Conservation (phyloP, 2,329 filamentous ascomycete species). For the Neurospora crassa region DNA sequence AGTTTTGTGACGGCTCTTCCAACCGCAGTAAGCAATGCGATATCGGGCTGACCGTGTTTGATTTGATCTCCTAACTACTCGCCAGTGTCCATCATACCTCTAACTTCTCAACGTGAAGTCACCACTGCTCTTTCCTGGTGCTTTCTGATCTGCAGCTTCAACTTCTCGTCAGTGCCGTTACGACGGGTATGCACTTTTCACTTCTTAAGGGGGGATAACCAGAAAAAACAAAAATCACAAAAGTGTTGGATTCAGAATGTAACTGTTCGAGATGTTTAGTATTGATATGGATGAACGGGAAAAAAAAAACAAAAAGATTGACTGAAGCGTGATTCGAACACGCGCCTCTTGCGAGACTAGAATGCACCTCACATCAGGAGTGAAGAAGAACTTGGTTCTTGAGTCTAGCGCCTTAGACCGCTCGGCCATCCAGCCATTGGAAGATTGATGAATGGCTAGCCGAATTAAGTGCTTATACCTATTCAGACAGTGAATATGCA, state of each 20-base stretch:
- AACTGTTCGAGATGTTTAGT: background rate
- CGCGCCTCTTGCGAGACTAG: slow-evolving; percentile 4
- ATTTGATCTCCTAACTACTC: no score
- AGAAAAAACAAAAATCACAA: background rate
- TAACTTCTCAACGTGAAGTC: background rate
- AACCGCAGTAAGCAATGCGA: no score
- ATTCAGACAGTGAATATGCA: no score
- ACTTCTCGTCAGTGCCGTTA: background rate
- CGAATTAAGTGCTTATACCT: accelerated
- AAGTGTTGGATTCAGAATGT: background rate
- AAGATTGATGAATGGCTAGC: background rate
- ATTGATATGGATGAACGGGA: background rate
- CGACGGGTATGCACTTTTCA: background rate
- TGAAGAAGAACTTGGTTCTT: slow-evolving; percentile 2
- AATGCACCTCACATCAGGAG: background rate
- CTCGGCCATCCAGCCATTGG: slow-evolving; percentile 8
- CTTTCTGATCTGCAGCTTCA: background rate
- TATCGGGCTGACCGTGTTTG: no score
- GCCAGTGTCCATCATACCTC: background rate
- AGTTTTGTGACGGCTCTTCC: no score
- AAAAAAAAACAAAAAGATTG: background rate
- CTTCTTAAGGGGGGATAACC: background rate
- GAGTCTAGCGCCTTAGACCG: slow-evolving; percentile 7
- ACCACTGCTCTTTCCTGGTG: background rate
- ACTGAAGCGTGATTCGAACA: slow-evolving; percentile 5